Percentiles rank a stretch among this genome's conserved stretches.
Conservation (phyloP, 208 protist genomes). For the Trypanosoma vivax region DNA sequence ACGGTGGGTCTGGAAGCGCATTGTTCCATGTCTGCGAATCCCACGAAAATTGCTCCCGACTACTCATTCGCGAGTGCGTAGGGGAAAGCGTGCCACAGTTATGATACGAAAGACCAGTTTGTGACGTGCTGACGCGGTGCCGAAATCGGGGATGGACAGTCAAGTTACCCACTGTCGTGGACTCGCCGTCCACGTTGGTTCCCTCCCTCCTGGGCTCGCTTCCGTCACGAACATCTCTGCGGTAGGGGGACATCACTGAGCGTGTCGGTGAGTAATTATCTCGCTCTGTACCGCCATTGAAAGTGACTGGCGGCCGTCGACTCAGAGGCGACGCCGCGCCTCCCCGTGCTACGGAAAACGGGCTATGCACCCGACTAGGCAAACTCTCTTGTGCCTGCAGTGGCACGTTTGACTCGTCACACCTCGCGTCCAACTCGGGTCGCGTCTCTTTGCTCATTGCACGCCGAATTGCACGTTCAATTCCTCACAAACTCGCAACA, state of each 20-base stretch:
- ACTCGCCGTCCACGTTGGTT: conserved; percentile 1
- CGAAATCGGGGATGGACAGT: conserved; percentile 21
- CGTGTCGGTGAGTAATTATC: conserved; percentile 1
- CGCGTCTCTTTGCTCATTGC: too few species aligned
- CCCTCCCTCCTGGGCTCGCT: neutral
- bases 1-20: neutral
- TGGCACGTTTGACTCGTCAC: too few species aligned
- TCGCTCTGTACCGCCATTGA: too few species aligned
- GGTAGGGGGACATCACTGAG: neutral
- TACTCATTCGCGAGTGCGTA: conserved; percentile 23
- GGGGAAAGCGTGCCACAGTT: conserved; percentile 9
- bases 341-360: too few species aligned
- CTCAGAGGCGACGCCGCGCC: too few species aligned
- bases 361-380: too few species aligned
- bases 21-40: conserved; percentile 23
- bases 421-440: too few species aligned
- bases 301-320: too few species aligned
- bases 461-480: too few species aligned
- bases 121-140: conserved; percentile 4
- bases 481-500: too few species aligned
- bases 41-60: conserved; percentile 23
- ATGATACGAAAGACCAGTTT: conserved; percentile 15
- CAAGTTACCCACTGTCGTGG: conserved; percentile 1
- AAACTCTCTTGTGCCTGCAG: too few species aligned
- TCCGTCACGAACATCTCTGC: neutral